These are phyloP conservation scores for Salvia hispanica DNA, from an alignment of 257 asterid species.

Conservation along the genomic window DNA sequence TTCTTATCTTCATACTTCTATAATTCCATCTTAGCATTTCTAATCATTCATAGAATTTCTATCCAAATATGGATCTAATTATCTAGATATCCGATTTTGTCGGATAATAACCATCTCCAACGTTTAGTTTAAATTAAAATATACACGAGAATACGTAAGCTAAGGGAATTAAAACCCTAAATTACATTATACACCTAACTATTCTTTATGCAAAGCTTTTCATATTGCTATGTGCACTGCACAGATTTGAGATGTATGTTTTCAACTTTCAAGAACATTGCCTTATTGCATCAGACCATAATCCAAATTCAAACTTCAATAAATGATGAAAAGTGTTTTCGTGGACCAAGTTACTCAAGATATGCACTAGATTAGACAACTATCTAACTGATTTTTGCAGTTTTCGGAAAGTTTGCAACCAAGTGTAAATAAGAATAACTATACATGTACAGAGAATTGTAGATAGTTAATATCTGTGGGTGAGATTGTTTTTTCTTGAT, in stretches of 20 bases:
- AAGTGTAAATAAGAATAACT: conserved; percentile 17
- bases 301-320: conserved; percentile 1
- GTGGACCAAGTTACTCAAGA: conserved; percentile 19
- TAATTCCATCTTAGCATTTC: no score
- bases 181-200: conserved; percentile 7
- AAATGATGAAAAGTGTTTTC: neutral
- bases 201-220: neutral
- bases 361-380: conserved; percentile 5
- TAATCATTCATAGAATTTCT: no score
- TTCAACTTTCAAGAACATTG: neutral
- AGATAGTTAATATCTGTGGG: neutral
- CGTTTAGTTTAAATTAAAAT: no score
- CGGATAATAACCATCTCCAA: no score
- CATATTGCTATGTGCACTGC: conserved; percentile 3
- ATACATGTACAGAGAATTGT: neutral
- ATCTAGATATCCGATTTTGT: no score
- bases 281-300: conserved; percentile 24
- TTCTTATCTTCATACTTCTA: neutral
- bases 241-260: neutral
- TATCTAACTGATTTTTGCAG: conserved; percentile 26
- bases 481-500: neutral
- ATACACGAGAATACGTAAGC: no score
- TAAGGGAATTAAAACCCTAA: no score
- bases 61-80: no score
- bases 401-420: conserved; percentile 21